Percentiles rank a stretch among this genome's conserved stretches.
These are phyloP conservation scores for Epicoccum sorghinum DNA, from an alignment of 2,329 filamentous ascomycete genomes.

Conservation along the genomic window DNA sequence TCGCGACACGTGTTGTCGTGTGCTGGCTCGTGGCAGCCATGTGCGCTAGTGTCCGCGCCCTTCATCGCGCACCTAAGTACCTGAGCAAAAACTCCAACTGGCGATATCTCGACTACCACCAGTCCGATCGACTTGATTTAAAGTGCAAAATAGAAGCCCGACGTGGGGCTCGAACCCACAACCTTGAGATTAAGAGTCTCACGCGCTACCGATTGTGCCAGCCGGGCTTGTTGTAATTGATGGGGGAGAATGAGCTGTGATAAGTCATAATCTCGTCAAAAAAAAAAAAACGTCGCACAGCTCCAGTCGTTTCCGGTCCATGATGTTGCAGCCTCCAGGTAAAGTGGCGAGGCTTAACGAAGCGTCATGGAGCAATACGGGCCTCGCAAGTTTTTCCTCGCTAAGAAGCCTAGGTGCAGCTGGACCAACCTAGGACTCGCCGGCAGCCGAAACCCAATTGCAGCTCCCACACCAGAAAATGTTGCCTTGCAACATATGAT, in stretches of 20 bases:
- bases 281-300: too few relatives aligned
- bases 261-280: neutral
- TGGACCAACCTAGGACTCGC: neutral
- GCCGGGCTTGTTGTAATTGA: slow-evolving; percentile 7
- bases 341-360: too few relatives aligned
- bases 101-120: neutral
- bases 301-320: too few relatives aligned
- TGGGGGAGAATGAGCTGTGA: neutral
- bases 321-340: too few relatives aligned
- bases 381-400: neutral
- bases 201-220: slow-evolving; percentile 22
- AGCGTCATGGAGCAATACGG: neutral
- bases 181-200: slow-evolving; percentile 22
- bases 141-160: neutral
- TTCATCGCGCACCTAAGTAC: too few relatives aligned
- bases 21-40: too few relatives aligned
- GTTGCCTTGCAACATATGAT: neutral
- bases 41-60: neutral
- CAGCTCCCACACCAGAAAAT: neutral
- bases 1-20: too few relatives aligned
- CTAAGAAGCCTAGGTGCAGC: neutral
- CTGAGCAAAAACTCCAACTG: neutral
- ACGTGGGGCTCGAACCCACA: slow-evolving; percentile 10
- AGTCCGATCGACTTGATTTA: neutral
- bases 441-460: neutral